A percentile compares a stretch with the other conserved stretches of the same genome.
Conservation (phyloP, 768 basidiomycete species). For the Stropharia rugosoannulata region DNA sequence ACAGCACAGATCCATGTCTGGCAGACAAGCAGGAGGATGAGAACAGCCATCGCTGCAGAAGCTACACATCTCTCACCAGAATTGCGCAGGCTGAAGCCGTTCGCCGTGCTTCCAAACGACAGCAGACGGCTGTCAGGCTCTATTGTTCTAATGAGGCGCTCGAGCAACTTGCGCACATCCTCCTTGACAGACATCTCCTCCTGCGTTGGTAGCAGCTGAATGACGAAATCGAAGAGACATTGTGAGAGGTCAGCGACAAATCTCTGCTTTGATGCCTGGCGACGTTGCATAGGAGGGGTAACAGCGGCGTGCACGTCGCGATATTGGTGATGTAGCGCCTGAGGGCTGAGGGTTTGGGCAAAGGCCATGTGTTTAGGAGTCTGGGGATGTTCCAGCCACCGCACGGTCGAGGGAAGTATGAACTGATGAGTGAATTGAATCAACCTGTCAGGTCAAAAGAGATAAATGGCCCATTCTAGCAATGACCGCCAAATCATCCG, state of each 20-base stretch:
- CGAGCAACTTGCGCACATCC: constrained; percentile 91
- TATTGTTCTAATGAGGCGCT: constrained; percentile 93
- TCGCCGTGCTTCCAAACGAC: constrained; percentile 96
- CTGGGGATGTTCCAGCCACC: constrained; percentile 22
- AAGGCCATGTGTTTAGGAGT: constrained; percentile 33
- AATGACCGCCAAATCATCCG: constrained; percentile 20
- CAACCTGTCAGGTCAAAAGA: constrained; percentile 26
- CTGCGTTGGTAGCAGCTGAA: constrained; percentile 84
- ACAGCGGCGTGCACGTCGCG: constrained; percentile 29
- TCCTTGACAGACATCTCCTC: constrained; percentile 96
- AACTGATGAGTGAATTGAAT: constrained; percentile 25
- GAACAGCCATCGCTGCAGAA: neutral
- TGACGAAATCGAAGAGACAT: constrained; percentile 90
- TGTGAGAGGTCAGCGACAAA: constrained; percentile 83
- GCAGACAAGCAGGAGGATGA: neutral
- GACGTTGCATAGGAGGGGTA: constrained; percentile 33
- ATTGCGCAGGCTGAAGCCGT: constrained; percentile 95
- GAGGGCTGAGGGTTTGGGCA: constrained; percentile 39
- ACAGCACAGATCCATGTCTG: constrained; percentile 99
- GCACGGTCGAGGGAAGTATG: constrained; percentile 16
- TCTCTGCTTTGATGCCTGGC: constrained; percentile 52
- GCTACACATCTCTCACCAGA: constrained; percentile 56
- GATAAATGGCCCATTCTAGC: constrained; percentile 28
- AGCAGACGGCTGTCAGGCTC: constrained; percentile 88
- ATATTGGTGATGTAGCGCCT: constrained; percentile 32